Percentiles rank a stretch among this genome's conserved stretches.
Conservation (phyloP, 2,329 filamentous ascomycete species). For the Zymoseptoria ardabiliae region DNA sequence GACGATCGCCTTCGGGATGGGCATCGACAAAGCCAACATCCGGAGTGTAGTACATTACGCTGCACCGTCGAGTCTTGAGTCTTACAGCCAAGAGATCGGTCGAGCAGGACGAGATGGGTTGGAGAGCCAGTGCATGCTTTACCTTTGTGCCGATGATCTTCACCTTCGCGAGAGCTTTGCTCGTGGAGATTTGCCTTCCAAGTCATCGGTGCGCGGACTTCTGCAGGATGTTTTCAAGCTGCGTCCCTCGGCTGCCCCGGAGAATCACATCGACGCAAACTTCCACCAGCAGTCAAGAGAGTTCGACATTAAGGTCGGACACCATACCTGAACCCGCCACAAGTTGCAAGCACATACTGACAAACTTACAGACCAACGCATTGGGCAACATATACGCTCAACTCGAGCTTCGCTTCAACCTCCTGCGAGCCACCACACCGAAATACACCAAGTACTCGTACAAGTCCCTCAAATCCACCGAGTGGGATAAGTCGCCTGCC, state of each 20-base stretch:
- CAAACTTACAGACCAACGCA: conserved; percentile 27
- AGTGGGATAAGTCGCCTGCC: conserved; percentile 35
- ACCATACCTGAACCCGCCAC: background rate
- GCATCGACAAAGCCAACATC: conserved; percentile 94
- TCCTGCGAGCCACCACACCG: conserved; percentile 51
- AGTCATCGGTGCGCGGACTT: conserved; percentile 41
- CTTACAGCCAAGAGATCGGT: conserved; percentile 97
- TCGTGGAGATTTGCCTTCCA: conserved; percentile 52
- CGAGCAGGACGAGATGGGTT: conserved; percentile 82
- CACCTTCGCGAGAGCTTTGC: conserved; percentile 54
- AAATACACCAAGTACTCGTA: conserved; percentile 53
- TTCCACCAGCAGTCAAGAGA: conserved; percentile 41
- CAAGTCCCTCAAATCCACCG: conserved; percentile 27
- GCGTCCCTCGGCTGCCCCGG: conserved; percentile 4
- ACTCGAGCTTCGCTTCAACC: conserved; percentile 52
- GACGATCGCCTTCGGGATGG: conserved; percentile 98
- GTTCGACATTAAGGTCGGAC: conserved; percentile 45
- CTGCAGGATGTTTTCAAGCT: conserved; percentile 46
- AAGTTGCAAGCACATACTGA: background rate
- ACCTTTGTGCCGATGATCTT: conserved; percentile 51
- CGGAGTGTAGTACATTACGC: conserved; percentile 92
- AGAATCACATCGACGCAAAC: conserved; percentile 37
- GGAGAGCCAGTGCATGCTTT: conserved; percentile 51
- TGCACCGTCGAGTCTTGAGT: conserved; percentile 88
- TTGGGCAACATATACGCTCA: conserved; percentile 51